Base-by-base conservation (phyloP, 2,329 filamentous ascomycete species). In the Monilinia laxa region DNA sequence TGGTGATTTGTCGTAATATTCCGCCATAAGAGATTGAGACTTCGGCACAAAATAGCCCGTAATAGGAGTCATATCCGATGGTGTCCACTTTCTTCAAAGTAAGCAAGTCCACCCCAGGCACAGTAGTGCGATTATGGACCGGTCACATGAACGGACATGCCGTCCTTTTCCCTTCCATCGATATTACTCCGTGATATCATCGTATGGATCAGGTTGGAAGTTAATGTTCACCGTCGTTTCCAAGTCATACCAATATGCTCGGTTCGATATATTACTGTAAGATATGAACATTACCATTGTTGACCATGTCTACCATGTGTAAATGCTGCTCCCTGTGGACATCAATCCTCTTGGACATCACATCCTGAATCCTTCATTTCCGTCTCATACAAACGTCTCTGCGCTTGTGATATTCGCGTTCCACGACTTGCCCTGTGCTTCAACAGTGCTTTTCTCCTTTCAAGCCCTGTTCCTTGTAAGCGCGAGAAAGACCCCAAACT, bases 111-210 rank as follows among this genome's bases (percentile, higher is more conserved):
- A 28, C 47, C 45, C 35, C 25, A 45, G 5, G 23, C 47, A 51
- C 54, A 49, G 54, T 59, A 65, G 63, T 38, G 45, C 51, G 18
- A 35, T 49, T 65, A 40, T 28, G 45, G 25, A 35, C 35, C 64
- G 47, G 35, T 65, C 64, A 65, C 55, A 65, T 65, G 64, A 62
- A 65, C 20, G 20, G 54, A 65, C 53, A 18, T 65, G 28, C 53
- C 55, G 45, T 59, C 45, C 14, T 49, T 65, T 42, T 57, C 12
- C 31, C 47, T 60, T 65, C 18, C 11, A 12, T 45, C 14, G 55
- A 52, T 60, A 25, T 38, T 38, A 25, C 51, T 51, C 45, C 45
- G 45, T 38, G 28, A 60, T 38, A 51, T 60, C 58, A 49, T 52
- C 58, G 47, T 51, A 62, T 49, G 28, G 45, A 62, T 62, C 4